These are phyloP conservation scores for Cyclostephanos tholiformis DNA, from an alignment of 108 stramenopile genomes.

Conservation along the genomic window DNA sequence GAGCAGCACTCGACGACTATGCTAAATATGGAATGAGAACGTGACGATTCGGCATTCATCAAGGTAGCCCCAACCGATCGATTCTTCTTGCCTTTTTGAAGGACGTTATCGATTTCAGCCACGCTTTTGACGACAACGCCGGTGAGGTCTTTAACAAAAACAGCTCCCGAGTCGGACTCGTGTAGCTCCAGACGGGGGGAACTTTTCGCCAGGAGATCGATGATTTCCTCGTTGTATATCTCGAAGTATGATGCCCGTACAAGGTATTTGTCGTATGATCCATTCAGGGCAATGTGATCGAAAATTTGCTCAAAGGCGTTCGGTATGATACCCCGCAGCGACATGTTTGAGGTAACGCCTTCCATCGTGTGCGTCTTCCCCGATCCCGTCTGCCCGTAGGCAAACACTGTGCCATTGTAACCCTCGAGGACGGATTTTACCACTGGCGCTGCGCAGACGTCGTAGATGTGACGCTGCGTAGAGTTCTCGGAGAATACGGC, in stretches of 20 bases:
- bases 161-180: constrained; percentile 74
- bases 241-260: constrained; percentile 96
- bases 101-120: constrained; percentile 79
- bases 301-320: constrained; percentile 94
- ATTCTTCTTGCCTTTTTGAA: constrained; percentile 89
- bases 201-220: constrained; percentile 85
- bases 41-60: constrained; percentile 90
- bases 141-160: constrained; percentile 89
- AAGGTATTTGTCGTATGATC: constrained; percentile 82
- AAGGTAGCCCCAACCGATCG: constrained; percentile 85
- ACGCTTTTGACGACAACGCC: constrained; percentile 75
- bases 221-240: constrained; percentile 99
- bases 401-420: constrained; percentile 97
- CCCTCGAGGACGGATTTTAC: constrained; percentile 94
- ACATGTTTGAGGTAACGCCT: constrained; percentile 77
- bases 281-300: constrained; percentile 61
- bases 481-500: constrained; percentile 86
- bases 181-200: constrained; percentile 81
- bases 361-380: constrained; percentile 96
- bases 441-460: constrained; percentile 88
- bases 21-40: constrained; percentile 91
- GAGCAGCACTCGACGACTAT: constrained; percentile 63
- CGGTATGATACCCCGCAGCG: constrained; percentile 91
- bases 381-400: constrained; percentile 97
- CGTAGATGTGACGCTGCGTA: constrained; percentile 90